Evolutionary conservation across 1,284 basidiomycete species (phyloP), one percentile per base, ranked within the genome.

Genomic region (Takashimella koratensis): DNA sequence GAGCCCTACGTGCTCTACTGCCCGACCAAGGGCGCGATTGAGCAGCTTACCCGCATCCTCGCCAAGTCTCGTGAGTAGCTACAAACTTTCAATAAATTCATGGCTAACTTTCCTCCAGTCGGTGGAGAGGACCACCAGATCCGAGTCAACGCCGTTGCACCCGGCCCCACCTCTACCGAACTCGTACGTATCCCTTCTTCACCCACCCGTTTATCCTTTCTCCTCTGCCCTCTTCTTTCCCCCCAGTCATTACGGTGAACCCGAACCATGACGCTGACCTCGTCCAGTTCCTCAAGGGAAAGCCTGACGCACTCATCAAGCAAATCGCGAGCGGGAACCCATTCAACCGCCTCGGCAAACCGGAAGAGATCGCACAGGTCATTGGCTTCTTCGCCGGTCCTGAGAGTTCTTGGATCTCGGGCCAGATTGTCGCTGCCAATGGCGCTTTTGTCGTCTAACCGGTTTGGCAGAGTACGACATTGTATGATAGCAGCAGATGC

Each of bases 111-210:
- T 36, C 30, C 30, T 36, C 81, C 81, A 0, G 80, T 82, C 56
- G 81, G 82, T 51, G 81, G 80, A n/a, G 58, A 78, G 44, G 78
- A 80, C 56, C 72, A 77, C 53, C 77, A 78, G 56, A 78, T 79
- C 46, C 65, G 78, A 43, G 8, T 36, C 30, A 36, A 36, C 30
- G 30, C 16, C 10, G 10, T 36, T 16, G 30, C 30, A 8, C 30
- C 16, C 30, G 30, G 30, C 16, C 30, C 30, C 30, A 36, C 16
- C 30, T 36, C 30, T 16, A 36, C 30, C 30, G 30, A 16, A 36
- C 30, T 36, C 8, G 30, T 36, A 16, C 8, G 30, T 8, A 36
- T 36, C 30, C 16, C 30, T 36, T 8, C 8, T 16, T 36, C 30
- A 36, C 30, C 16, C 30, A 8, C 30, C 30, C 8, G 30, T 36